A percentile compares a stretch with the other conserved stretches of the same genome.
phyloP scores from a whole-genome alignment of 257 asterid species.

The Solanum okadae region DNA sequence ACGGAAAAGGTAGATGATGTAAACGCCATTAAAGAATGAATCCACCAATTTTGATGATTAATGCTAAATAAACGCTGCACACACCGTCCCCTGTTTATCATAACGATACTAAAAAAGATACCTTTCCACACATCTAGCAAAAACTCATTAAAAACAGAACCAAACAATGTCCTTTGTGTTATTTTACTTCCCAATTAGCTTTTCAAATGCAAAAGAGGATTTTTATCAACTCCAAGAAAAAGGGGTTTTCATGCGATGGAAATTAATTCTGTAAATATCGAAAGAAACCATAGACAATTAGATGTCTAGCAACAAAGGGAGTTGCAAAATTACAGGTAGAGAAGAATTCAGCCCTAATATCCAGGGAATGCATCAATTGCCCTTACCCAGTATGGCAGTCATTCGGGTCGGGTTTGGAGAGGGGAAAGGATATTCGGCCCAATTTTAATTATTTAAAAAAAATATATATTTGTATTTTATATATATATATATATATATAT shows the following conservation, averaged over 20 bases:
- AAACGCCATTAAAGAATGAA: constrained; percentile 43
- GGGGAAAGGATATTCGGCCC: neutral
- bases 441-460: too few species aligned
- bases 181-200: neutral
- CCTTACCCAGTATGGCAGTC: neutral
- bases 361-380: neutral
- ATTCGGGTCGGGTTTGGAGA: neutral
- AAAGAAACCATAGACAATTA: neutral
- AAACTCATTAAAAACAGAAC: neutral
- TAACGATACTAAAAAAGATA: constrained; percentile 14
- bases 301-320: neutral
- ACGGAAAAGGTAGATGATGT: constrained; percentile 11
- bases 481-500: too few species aligned
- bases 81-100: constrained; percentile 41
- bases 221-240: neutral
- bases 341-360: neutral
- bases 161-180: neutral
- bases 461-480: too few species aligned
- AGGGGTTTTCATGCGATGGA: neutral
- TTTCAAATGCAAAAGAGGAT: neutral
- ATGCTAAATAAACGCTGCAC: neutral
- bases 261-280: neutral
- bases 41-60: neutral
- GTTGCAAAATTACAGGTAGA: neutral
- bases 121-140: neutral